phyloP scores from a whole-genome alignment of 495 filamentous ascomycete genomes.

The Letharia lupina region DNA sequence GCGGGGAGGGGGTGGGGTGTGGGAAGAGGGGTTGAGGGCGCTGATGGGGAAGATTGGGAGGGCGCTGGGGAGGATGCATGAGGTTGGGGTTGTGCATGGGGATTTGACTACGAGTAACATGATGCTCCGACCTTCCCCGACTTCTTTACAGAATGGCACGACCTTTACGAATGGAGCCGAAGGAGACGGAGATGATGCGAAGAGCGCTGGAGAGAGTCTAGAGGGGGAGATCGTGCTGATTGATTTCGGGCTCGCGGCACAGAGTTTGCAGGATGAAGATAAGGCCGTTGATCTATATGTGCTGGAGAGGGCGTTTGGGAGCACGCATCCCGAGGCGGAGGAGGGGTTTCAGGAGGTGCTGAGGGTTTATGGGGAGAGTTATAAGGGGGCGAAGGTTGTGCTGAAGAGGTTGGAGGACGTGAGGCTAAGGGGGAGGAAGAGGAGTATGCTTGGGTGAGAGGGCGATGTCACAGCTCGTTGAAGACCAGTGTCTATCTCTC shows the following conservation, averaged over 20 bases:
- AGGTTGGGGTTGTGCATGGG: constrained; percentile 77
- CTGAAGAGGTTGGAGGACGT: constrained; percentile 85
- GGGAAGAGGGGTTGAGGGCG: constrained; percentile 36
- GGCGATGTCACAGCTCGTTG: not conserved
- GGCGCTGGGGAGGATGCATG: constrained; percentile 73
- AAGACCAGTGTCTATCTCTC: not conserved
- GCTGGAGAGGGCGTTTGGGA: constrained; percentile 89
- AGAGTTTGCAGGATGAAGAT: constrained; percentile 82
- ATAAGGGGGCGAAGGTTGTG: constrained; percentile 50
- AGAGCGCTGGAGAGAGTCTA: constrained; percentile 33
- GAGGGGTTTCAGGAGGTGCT: constrained; percentile 59
- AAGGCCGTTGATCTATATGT: constrained; percentile 96
- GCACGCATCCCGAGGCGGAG: constrained; percentile 86
- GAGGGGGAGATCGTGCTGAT: constrained; percentile 80
- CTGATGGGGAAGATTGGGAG: constrained; percentile 66
- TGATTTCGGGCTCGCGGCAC: constrained; percentile 86
- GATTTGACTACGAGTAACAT: constrained; percentile 97
- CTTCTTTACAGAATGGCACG: constrained; percentile 6
- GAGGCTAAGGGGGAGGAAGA: constrained; percentile 90
- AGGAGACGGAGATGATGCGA: constrained; percentile 20
- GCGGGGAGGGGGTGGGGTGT: constrained; percentile 20
- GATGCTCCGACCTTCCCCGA: constrained; percentile 52
- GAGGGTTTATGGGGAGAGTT: constrained; percentile 51
- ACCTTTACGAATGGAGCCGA: not conserved
- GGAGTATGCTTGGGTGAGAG: constrained; percentile 81